These are phyloP conservation scores for Dendrobium nobile DNA, from an alignment of 106 monocot species.

Conservation along the genomic window DNA sequence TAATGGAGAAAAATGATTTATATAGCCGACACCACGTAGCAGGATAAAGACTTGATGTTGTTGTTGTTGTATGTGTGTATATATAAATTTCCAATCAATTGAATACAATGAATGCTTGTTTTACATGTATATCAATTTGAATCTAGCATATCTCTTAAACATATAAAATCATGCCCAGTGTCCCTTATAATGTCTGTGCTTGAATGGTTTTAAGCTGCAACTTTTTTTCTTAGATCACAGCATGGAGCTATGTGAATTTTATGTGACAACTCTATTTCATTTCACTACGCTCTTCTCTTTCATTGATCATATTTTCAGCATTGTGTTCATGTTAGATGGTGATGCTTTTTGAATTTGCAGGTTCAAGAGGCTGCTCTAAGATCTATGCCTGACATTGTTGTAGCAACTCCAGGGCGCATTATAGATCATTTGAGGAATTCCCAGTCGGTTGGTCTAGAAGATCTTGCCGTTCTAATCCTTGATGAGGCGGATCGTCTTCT, in stretches of 20 bases:
- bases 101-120: background rate
- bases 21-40: too few relatives aligned
- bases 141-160: background rate
- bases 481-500: conserved; percentile 99
- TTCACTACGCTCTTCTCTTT: background rate
- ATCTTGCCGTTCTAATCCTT: conserved; percentile 88
- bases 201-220: background rate
- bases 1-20: too few relatives aligned
- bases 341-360: conserved; percentile 29
- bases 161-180: background rate
- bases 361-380: conserved; percentile 82
- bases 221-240: background rate
- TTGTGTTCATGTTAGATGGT: background rate
- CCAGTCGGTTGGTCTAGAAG: conserved; percentile 85
- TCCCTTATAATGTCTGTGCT: conserved; percentile 1
- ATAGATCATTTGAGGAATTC: conserved; percentile 97
- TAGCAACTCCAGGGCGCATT: conserved; percentile 92
- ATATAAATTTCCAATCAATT: background rate
- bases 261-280: background rate
- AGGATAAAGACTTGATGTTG: too few relatives aligned
- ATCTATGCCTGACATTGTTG: conserved; percentile 92
- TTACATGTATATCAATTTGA: background rate
- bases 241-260: background rate
- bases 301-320: background rate
- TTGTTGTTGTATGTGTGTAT: too few relatives aligned